Conservation (phyloP, 1,284 basidiomycete species). For the Trichosporon sp. region DNA sequence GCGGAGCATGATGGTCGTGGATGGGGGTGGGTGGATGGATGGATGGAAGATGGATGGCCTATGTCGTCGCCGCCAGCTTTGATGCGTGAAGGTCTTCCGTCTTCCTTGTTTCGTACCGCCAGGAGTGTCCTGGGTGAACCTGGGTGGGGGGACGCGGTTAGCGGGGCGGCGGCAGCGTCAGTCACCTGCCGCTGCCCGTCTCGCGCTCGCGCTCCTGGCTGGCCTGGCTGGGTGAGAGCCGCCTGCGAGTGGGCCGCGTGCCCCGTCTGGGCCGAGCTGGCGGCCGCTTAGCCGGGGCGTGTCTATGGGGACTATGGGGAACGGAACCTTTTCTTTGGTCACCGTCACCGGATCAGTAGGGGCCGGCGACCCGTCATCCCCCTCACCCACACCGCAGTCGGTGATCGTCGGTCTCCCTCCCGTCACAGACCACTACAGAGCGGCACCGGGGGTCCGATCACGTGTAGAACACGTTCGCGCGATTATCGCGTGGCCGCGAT, state of each 20-base stretch:
- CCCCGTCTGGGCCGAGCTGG: slow-evolving; percentile 10
- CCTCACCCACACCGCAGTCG: neutral
- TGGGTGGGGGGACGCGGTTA: slow-evolving; percentile 18
- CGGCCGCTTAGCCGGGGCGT: slow-evolving; percentile 4
- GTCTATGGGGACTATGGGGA: neutral
- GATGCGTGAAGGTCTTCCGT: slow-evolving; percentile 15
- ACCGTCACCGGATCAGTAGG: slow-evolving; percentile 13
- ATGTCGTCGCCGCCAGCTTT: slow-evolving; percentile 14
- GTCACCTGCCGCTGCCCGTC: neutral
- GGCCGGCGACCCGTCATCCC: slow-evolving; percentile 13
- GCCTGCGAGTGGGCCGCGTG: neutral
- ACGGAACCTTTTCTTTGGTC: slow-evolving; percentile 4
- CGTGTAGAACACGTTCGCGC: neutral
- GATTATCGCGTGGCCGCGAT: neutral
- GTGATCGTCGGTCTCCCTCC: slow-evolving; percentile 7
- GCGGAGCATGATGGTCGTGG: slow-evolving; percentile 32
- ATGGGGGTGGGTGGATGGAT: slow-evolving; percentile 21
- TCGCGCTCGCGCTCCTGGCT: neutral
- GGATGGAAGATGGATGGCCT: slow-evolving; percentile 15
- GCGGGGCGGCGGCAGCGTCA: slow-evolving; percentile 17
- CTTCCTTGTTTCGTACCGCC: slow-evolving; percentile 9
- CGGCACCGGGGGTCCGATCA: slow-evolving; percentile 19
- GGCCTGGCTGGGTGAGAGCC: neutral
- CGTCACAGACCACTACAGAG: slow-evolving; percentile 2
- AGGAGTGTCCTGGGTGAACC: neutral